Evolutionary conservation across 768 basidiomycete species (phyloP).

Genomic region (Rhodotorula toruloides): DNA sequence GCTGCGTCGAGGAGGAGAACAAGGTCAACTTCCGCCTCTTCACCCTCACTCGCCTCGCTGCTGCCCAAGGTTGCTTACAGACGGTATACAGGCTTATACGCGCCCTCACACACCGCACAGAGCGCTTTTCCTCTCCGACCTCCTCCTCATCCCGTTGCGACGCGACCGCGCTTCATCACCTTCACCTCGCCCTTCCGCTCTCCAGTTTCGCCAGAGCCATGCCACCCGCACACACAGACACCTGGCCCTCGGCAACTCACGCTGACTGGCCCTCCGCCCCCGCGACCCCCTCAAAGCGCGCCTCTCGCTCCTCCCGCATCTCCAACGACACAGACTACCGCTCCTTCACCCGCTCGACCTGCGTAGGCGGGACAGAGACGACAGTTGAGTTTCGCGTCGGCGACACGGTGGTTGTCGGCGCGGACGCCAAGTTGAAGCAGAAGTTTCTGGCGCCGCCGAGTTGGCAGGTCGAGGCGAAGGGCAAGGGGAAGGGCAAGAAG

Average conservation of each 20-base stretch:
- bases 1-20: too few relatives aligned
- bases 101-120: too few relatives aligned
- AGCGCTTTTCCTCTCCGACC: too few relatives aligned
- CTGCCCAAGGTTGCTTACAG: too few relatives aligned
- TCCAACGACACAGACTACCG: constrained; percentile 29
- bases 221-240: background rate
- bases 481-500: background rate
- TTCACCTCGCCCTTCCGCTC: too few relatives aligned
- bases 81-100: too few relatives aligned
- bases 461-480: background rate
- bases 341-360: constrained; percentile 22
- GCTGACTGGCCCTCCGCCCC: background rate
- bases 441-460: constrained; percentile 30
- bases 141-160: too few relatives aligned
- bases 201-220: too few relatives aligned
- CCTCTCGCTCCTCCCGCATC: constrained; percentile 17
- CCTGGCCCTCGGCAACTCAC: background rate
- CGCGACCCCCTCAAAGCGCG: constrained; percentile 28
- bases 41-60: too few relatives aligned
- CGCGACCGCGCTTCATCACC: too few relatives aligned
- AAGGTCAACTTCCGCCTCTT: too few relatives aligned
- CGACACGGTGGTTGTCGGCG: constrained; percentile 21
- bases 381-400: constrained; percentile 16
- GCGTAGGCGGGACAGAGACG: background rate
- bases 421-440: constrained; percentile 5